Base-by-base conservation (phyloP, 164 flowering plant species). In the Piper longum region DNA sequence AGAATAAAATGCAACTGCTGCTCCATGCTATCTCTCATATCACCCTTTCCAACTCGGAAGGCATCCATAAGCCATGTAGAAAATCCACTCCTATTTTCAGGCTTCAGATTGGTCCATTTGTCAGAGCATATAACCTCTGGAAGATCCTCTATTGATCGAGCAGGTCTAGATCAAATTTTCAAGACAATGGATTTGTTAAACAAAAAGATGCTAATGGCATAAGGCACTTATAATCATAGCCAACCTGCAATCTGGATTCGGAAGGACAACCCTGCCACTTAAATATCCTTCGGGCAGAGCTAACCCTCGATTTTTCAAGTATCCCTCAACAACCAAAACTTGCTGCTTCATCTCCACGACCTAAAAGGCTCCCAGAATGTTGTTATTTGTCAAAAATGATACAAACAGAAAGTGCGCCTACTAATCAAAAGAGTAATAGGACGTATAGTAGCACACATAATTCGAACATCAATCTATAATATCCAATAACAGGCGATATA, bases 251-350 rank as follows among this genome's bases (percentile, higher is more conserved):
- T 82, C 85, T 26, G 96, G 92, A 70, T 88, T 93, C 14, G 96
- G 84, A 70, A 85, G 78, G 57, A 90, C 70, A 67, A 93, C 92
- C 79, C 77, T 90, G 64, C 66, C 81, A 64, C 87, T 85, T 58
- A 90, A 64, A 73, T 74, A 85, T 67, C 95, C 96, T 64, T 77
- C 83, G 5, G 92, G 92, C 48, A 88, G 67, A 65, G 73, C 57
- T 66, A 87, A 74, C 52, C 96, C 99, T 75, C 99, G 85, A 71
- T 85, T 91, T 76, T 93, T 90, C 72, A 93, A 82, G 74, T 93
- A 93, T 43, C 90, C 74, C 74, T 90, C 95, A 68, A 93, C 96
- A 67, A 90, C 64, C 14, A 83, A 78, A 73, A 78, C 81, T 74
- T 74, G 82, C 56, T 61, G 75, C 64, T 74, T 85, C 39, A 77